Evolutionary conservation across 2,329 filamentous ascomycete genomes (phyloP).

Genomic region (Zelopaecilomyces penicillatus): DNA sequence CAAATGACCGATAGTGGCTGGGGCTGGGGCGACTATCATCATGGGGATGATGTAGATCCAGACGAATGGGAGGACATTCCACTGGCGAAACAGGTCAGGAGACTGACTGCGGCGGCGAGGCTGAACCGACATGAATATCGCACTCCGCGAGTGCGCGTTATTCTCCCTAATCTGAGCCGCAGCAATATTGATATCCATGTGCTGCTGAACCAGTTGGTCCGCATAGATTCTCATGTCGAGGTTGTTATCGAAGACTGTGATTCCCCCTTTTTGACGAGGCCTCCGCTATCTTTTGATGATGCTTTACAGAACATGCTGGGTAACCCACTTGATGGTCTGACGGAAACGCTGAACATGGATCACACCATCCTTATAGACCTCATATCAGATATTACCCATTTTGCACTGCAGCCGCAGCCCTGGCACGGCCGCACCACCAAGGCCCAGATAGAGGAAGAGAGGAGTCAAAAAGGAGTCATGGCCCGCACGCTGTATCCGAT

Average conservation of each 20-base stretch:
- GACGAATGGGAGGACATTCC: constrained; percentile 27
- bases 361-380: constrained; percentile 33
- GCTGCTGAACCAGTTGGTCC: constrained; percentile 22
- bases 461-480: constrained; percentile 23
- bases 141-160: constrained; percentile 26
- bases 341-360: constrained; percentile 30
- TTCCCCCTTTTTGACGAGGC: constrained; percentile 16
- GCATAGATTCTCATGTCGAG: constrained; percentile 22
- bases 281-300: constrained; percentile 16
- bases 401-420: constrained; percentile 21
- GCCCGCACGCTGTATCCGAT: constrained; percentile 27
- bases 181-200: constrained; percentile 21
- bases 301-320: constrained; percentile 24
- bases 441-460: constrained; percentile 28
- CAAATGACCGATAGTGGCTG: constrained; percentile 35
- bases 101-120: constrained; percentile 28
- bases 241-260: constrained; percentile 24
- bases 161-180: constrained; percentile 25
- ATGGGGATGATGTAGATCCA: constrained; percentile 21
- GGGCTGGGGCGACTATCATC: constrained; percentile 30
- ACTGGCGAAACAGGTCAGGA: constrained; percentile 23
- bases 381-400: constrained; percentile 32
- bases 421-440: constrained; percentile 26
- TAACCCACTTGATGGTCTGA: constrained; percentile 24
- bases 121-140: constrained; percentile 29